These are phyloP conservation scores for Zostera marina DNA, from an alignment of 116 monocot genomes.

Conservation along the genomic window DNA sequence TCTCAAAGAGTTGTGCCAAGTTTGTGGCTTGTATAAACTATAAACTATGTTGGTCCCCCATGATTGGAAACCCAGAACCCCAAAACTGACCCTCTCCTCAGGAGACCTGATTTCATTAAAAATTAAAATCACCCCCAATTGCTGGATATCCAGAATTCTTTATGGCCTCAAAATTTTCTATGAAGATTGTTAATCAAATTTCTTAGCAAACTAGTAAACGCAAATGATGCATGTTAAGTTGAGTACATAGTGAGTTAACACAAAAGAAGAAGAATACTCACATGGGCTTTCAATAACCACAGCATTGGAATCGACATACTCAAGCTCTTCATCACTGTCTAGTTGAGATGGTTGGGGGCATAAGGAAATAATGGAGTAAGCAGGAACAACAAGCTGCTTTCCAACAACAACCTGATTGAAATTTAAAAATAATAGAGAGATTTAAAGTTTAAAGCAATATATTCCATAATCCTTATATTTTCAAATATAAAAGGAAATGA, in stretches of 20 bases:
- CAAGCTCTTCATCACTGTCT: slow-evolving; percentile 98
- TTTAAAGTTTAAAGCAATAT: neutral
- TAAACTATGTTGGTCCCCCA: no score
- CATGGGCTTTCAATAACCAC: slow-evolving; percentile 22
- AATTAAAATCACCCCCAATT: no score
- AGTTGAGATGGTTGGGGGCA: slow-evolving; percentile 74
- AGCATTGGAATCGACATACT: slow-evolving; percentile 67
- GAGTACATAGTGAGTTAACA: neutral
- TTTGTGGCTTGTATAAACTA: no score
- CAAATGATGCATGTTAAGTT: neutral
- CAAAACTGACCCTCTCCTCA: no score
- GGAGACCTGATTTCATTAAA: no score
- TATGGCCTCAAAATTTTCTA: neutral
- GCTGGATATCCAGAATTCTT: no score
- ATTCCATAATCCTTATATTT: no score
- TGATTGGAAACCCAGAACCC: no score
- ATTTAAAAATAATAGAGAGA: slow-evolving; percentile 1
- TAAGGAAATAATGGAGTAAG: slow-evolving; percentile 85
- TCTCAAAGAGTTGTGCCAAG: no score
- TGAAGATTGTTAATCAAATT: neutral
- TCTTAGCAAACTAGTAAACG: neutral
- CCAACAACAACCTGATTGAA: slow-evolving; percentile 83
- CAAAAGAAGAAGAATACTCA: slow-evolving; percentile 2
- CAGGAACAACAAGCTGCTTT: slow-evolving; percentile 49
- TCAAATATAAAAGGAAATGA: no score